These are phyloP conservation scores for Zygnema cylindricum DNA, from an alignment of 139 green algal genomes.

Conservation along the genomic window DNA sequence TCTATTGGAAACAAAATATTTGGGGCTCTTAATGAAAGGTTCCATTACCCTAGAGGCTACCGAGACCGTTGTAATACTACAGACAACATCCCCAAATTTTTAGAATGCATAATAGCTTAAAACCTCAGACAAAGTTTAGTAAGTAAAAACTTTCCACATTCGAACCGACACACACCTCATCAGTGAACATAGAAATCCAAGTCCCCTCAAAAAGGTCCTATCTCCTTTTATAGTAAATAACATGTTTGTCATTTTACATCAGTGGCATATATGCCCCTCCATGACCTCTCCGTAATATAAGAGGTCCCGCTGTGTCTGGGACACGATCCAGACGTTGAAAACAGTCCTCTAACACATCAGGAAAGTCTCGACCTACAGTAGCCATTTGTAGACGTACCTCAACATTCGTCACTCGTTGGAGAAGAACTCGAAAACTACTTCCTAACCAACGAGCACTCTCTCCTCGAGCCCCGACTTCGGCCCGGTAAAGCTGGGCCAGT, in stretches of 20 bases:
- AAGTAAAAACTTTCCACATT: too few species aligned
- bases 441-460: conserved; percentile 15
- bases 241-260: conserved; percentile 45
- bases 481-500: conserved; percentile 19
- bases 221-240: too few species aligned
- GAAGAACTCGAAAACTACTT: conserved; percentile 22
- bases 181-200: conserved; percentile 76
- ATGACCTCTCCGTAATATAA: conserved; percentile 43
- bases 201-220: background rate
- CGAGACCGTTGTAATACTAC: too few species aligned
- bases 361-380: conserved; percentile 26
- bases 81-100: too few species aligned
- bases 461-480: conserved; percentile 24
- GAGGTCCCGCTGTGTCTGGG: conserved; percentile 16
- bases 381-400: conserved; percentile 46
- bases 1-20: too few species aligned
- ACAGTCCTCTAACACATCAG: conserved; percentile 45
- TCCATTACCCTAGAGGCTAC: too few species aligned
- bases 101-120: too few species aligned
- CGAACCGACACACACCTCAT: conserved; percentile 92
- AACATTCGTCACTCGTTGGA: conserved; percentile 1
- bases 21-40: too few species aligned
- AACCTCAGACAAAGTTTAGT: too few species aligned
- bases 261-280: conserved; percentile 44
- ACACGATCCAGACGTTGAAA: conserved; percentile 37